Evolutionary conservation across 2,329 filamentous ascomycete species (phyloP).

Genomic region (Rhinocladiella similis): DNA sequence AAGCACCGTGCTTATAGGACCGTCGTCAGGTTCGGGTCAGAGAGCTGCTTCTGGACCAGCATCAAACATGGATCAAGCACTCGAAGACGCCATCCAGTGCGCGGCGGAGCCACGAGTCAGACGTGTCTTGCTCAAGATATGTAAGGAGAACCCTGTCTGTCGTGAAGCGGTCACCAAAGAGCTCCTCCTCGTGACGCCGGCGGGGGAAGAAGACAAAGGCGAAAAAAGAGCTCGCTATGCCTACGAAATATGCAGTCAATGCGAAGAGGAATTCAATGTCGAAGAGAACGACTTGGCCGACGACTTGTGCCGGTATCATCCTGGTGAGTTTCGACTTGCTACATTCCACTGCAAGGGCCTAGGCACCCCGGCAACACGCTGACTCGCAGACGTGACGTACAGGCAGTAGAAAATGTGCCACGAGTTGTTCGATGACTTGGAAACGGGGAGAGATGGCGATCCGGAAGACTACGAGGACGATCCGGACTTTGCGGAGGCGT

Average conservation of each 20-base stretch:
- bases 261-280: neutral
- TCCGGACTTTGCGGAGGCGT: neutral
- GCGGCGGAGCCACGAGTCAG: too few species aligned
- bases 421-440: neutral
- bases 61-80: neutral
- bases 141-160: neutral
- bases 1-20: too few species aligned
- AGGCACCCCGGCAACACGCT: too few species aligned
- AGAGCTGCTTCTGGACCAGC: neutral
- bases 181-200: neutral
- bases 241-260: neutral
- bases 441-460: neutral
- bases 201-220: neutral
- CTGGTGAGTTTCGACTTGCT: neutral
- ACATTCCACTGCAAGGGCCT: too few species aligned
- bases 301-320: neutral
- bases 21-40: too few species aligned
- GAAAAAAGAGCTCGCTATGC: neutral
- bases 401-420: neutral
- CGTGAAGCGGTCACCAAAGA: neutral
- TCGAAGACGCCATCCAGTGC: slow-evolving; percentile 17
- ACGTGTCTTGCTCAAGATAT: neutral
- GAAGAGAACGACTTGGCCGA: neutral
- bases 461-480: neutral
- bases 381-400: neutral